phyloP scores from a whole-genome alignment of 1,139 yeast species.

The Diutina siamensis region DNA sequence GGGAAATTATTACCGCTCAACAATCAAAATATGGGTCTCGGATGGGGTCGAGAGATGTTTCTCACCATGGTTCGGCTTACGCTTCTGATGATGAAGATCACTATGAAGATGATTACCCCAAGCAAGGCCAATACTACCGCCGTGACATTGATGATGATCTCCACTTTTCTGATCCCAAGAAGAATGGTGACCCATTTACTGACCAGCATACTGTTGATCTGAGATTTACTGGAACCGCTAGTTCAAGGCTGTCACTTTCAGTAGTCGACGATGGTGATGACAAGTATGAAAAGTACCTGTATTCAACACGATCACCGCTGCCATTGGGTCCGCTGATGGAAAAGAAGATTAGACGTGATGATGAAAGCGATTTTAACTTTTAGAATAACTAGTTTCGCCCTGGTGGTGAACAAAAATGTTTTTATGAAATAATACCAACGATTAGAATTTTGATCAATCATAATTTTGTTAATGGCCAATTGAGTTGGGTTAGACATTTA shows the following conservation, averaged over 20 bases:
- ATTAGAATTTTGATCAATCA: no score
- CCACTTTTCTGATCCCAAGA: not conserved
- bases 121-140: not conserved
- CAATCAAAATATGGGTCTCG: conserved; percentile 12
- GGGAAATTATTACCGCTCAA: conserved; percentile 30
- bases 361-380: conserved; percentile 4
- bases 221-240: not conserved
- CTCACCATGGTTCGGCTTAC: not conserved
- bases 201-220: not conserved
- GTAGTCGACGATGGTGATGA: conserved; percentile 1
- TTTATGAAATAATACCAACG: no score
- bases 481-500: no score
- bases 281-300: not conserved
- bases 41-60: not conserved
- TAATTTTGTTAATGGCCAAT: no score
- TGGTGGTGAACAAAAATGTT: not conserved
- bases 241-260: not conserved
- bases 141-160: not conserved
- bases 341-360: not conserved
- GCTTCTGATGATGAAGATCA: not conserved
- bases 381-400: not conserved
- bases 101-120: not conserved
- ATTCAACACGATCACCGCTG: conserved; percentile 1
- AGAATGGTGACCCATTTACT: not conserved
- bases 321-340: not conserved